Conservation (phyloP, 192 early-diverging fungal species). For the Physocladia obscura region DNA sequence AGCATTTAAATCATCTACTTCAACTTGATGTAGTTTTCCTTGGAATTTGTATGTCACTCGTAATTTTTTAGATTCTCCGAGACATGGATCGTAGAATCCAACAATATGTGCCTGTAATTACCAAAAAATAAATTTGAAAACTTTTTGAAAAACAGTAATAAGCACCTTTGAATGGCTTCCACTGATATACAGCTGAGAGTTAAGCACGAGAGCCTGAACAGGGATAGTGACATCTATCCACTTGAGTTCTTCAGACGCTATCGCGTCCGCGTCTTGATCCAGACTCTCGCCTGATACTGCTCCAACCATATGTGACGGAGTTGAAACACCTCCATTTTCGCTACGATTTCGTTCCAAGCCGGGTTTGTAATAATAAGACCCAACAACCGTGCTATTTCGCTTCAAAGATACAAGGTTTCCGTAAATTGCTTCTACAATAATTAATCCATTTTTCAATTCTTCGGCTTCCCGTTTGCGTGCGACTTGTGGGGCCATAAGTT, state of each 20-base stretch:
- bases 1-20: constrained; percentile 74
- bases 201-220: constrained; percentile 78
- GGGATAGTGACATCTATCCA: constrained; percentile 84
- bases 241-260: constrained; percentile 1
- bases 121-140: constrained; percentile 6
- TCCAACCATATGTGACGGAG: not conserved
- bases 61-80: constrained; percentile 82
- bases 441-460: constrained; percentile 68
- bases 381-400: not conserved
- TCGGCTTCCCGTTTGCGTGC: constrained; percentile 68
- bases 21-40: constrained; percentile 74
- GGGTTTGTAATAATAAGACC: not conserved
- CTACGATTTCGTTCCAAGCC: not conserved
- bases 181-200: constrained; percentile 85
- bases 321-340: not conserved
- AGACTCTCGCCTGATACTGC: too few species aligned
- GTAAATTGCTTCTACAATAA: constrained; percentile 85
- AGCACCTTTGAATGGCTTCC: constrained; percentile 81
- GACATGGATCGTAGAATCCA: constrained; percentile 95
- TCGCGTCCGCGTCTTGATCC: not conserved
- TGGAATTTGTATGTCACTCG: constrained; percentile 83
- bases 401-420: constrained; percentile 66
- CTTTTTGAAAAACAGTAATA: not conserved
- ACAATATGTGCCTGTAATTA: constrained; percentile 70
- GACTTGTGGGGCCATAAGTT: constrained; percentile 67